These are phyloP conservation scores for Ceratocystis smalleyi DNA, from an alignment of 2,329 filamentous ascomycete genomes.

Conservation along the genomic window DNA sequence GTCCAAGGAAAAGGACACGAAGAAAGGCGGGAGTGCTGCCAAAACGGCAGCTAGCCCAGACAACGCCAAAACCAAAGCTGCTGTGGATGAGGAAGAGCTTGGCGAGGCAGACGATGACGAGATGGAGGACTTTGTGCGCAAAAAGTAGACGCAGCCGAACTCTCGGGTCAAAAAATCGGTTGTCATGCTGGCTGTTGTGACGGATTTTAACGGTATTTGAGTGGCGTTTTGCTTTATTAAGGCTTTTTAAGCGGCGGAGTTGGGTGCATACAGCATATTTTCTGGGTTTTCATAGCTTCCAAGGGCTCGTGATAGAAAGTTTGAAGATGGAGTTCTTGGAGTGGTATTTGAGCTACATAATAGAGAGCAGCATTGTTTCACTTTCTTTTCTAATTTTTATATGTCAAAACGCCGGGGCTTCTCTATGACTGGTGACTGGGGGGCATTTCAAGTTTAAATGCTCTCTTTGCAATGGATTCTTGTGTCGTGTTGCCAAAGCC, in stretches of 20 bases:
- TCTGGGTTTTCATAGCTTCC: neutral
- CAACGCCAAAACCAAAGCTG: constrained; percentile 16
- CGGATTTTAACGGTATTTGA: neutral
- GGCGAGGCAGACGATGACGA: constrained; percentile 38
- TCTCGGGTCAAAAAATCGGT: neutral
- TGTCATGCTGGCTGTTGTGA: neutral
- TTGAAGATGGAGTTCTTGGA: no score
- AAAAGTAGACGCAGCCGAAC: constrained; percentile 21
- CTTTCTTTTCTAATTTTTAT: no score
- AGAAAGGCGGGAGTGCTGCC: constrained; percentile 19
- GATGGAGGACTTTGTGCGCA: constrained; percentile 28
- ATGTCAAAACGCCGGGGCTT: neutral
- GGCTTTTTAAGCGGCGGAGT: constrained; percentile 1
- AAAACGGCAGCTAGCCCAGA: neutral
- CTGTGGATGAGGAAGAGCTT: constrained; percentile 33
- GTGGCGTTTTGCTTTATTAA: neutral
- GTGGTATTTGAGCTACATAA: no score
- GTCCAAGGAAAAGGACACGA: constrained; percentile 25
- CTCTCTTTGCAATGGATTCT: neutral
- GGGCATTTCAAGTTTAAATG: neutral
- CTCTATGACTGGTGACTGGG: no score
- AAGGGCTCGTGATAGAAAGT: no score
- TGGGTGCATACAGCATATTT: neutral
- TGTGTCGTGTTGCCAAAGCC: neutral
- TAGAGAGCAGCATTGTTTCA: no score